Percentiles rank a stretch among this genome's conserved stretches.
phyloP scores from a whole-genome alignment of 257 asterid species.

The Solanum virginianum region DNA sequence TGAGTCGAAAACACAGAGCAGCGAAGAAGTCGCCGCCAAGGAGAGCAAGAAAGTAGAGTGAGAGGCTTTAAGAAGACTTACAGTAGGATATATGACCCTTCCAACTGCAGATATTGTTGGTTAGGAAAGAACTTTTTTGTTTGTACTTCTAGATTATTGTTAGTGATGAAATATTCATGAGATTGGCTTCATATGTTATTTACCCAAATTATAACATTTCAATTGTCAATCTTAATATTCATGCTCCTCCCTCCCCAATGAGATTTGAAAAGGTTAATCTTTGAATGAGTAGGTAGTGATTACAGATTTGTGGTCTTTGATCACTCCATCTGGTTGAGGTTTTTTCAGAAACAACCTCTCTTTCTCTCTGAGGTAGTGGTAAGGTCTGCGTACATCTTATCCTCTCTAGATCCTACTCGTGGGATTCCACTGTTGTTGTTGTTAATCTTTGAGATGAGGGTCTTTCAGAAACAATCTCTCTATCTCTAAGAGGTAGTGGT shows the following conservation, averaged over 20 bases:
- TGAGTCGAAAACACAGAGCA: slow-evolving; percentile 40
- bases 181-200: not conserved
- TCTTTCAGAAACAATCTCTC: no score
- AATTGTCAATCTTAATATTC: not conserved
- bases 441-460: no score
- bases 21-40: slow-evolving; percentile 23
- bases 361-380: no score
- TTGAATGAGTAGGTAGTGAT: not conserved
- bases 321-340: not conserved
- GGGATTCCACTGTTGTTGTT: no score
- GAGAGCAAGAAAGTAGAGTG: slow-evolving; percentile 47
- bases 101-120: not conserved
- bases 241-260: not conserved
- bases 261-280: not conserved
- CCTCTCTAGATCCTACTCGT: no score
- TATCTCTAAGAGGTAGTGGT: no score
- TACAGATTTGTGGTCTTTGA: not conserved
- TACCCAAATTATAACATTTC: not conserved
- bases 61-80: slow-evolving; percentile 3
- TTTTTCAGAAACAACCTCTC: no score
- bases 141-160: not conserved
- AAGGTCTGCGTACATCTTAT: no score
- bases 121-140: not conserved
- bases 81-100: not conserved
- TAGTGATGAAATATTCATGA: not conserved